Evolutionary conservation across 805 yeast genomes (phyloP), one percentile per base, ranked within the genome.

Genomic region (Brettanomyces naardenensis): DNA sequence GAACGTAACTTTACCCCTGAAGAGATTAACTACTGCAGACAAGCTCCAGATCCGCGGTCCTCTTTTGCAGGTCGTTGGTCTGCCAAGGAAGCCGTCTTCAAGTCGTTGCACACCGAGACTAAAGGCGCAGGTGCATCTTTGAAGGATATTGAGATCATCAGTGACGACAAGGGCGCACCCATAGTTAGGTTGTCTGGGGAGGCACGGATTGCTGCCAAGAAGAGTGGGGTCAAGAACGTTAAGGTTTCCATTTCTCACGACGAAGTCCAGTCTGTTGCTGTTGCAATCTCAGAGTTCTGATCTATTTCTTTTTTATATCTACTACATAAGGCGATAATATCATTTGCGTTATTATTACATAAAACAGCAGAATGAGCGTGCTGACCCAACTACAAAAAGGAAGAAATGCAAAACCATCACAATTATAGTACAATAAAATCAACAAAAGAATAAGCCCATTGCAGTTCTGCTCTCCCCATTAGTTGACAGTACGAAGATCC

Each of bases 41-140:
- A 67, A 25, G 78, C 96, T 23, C 70, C 97, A 31, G 71, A 72
- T 47, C 85, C 92, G 36, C 83, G 78, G 54, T 86, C 97, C 11
- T 86, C 97, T 3, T 92, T 74, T 64, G 88, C 98, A 20, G 99
- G 99, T 34, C 83, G 95, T 31, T 92, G 99, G 99, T 86, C 96
- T 22, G 98, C 98, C 32, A 92, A 92, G 67, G 99, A 92, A 68
- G 98, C 99, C 31, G 97, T 89, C 26, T 92, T 92, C 80, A 92
- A 92, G 69, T 85, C 95, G 15, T 70, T 92, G 56, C 89, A 92
- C 44, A 95, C 86, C 45, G 73, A 75, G 55, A 78, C 95, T 33
- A 75, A 79, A 58, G 99, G 99, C 43, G 96, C 90, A 13, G 98
- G 97, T 44, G 97, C 98, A 28, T 71, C 95, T 25, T 73, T 92